These are phyloP conservation scores for Neoarthrinium moseri DNA, from an alignment of 2,329 filamentous ascomycete species.

Conservation along the genomic window DNA sequence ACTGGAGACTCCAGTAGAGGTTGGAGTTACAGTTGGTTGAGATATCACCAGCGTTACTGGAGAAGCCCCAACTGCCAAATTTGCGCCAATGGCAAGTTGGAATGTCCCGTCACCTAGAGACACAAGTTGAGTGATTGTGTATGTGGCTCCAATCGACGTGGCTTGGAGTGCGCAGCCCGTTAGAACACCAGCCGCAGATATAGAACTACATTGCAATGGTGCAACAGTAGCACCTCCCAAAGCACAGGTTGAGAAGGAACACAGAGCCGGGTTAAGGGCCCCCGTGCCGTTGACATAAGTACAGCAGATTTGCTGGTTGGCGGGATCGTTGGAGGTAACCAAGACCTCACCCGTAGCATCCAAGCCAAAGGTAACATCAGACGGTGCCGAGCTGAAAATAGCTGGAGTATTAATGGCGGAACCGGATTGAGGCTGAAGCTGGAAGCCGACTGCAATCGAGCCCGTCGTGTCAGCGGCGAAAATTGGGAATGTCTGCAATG, in stretches of 20 bases:
- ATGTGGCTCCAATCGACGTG: neutral
- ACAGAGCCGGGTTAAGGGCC: neutral
- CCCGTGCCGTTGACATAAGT: neutral
- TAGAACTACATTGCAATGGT: neutral
- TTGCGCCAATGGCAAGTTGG: neutral
- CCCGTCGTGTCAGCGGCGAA: neutral
- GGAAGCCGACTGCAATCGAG: neutral
- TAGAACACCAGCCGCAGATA: neutral
- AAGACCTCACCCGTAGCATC: neutral
- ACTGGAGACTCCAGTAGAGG: neutral
- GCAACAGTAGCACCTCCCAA: neutral
- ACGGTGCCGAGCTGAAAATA: neutral
- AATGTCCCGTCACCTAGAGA: neutral
- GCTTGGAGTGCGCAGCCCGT: neutral
- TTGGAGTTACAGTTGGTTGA: neutral
- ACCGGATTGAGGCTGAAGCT: neutral
- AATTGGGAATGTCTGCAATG: neutral
- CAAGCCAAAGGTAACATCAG: neutral
- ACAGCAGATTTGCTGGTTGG: conserved; percentile 1
- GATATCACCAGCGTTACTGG: neutral
- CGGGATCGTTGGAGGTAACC: neutral
- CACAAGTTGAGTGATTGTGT: neutral
- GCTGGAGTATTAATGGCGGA: neutral
- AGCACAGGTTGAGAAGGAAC: neutral
- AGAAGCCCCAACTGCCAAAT: neutral